Base-by-base conservation (phyloP, 2,329 filamentous ascomycete genomes). In the Tolypocladium ophioglossoides region DNA sequence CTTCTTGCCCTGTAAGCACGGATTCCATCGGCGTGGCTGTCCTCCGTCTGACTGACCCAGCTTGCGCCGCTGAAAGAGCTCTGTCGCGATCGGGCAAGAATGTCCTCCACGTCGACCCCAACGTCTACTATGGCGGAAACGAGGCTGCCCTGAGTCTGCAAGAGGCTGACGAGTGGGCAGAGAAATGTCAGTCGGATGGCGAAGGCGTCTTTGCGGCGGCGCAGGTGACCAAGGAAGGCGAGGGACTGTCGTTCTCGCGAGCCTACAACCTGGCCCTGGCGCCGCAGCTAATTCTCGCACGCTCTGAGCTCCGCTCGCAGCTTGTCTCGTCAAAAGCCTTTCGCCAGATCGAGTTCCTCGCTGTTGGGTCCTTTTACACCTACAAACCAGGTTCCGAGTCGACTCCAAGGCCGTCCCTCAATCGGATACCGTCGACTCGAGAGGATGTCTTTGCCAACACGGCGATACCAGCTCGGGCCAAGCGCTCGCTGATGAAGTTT, bases 281-380 rank as follows among this genome's bases (percentile, higher is more conserved):
- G 22, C 91, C 94, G 8, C 88, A 95, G 64, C 76, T 96, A 58
- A 84, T 97, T 52, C 94, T 96, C 70, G 82, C 89, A 11, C 85
- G 86, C 53, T 95, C 91, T 2, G 78, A 82, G 59, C 78, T 97
- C 37, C 75, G 97, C 6, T 81, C 84, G 10, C 80, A 85, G 63
- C 81, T 97, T 18, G 89, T 97, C n/a, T 90, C 91, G 2, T 96
- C 92, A 8, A 87, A 85, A 61, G 87, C 91, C 14, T 92, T 92
- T 65, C 83, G 86, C 24, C 91, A 96, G 72, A 80, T 99, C 49
- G 92, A 97, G 66, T 97, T 97, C 62, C 82, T 94, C 57, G 90
- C 92, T 32, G 89, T 97, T 30, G 92, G 92, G 30, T 92, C 88
- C 54, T 97, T 92, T 82, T 96, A 87, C 79, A 83, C 96, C 54